Evolutionary conservation across 768 basidiomycete species (phyloP).

Genomic region (Tylopilus felleus): DNA sequence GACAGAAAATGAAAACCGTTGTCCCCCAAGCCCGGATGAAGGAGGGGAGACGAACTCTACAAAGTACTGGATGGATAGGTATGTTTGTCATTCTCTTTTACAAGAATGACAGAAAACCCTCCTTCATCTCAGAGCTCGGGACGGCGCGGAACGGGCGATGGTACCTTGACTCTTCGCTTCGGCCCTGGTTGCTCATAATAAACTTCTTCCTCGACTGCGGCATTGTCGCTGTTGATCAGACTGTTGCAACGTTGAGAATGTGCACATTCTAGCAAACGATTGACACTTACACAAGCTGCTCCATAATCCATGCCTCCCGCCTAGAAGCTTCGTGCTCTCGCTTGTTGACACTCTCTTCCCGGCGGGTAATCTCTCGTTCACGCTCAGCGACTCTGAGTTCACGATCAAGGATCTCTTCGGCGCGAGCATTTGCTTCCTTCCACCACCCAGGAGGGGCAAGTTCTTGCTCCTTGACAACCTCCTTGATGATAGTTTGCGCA

Average conservation of each 20-base stretch:
- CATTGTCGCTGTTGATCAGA: conserved; percentile 64
- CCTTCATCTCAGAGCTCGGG: conserved; percentile 96
- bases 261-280: not conserved
- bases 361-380: conserved; percentile 81
- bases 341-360: conserved; percentile 82
- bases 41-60: conserved; percentile 79
- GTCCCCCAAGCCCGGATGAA: conserved; percentile 92
- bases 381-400: conserved; percentile 83
- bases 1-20: conserved; percentile 64
- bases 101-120: conserved; percentile 46
- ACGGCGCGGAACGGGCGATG: conserved; percentile 77
- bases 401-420: conserved; percentile 80
- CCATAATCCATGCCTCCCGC: conserved; percentile 91
- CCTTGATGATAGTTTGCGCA: conserved; percentile 80
- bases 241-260: conserved; percentile 34
- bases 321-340: conserved; percentile 84
- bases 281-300: conserved; percentile 74
- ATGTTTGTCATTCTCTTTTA: conserved; percentile 26
- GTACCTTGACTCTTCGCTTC: conserved; percentile 89
- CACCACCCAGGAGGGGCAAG: conserved; percentile 80
- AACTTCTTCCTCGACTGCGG: conserved; percentile 75
- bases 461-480: conserved; percentile 79
- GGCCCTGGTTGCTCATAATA: conserved; percentile 65
- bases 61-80: conserved; percentile 40
- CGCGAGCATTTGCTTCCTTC: conserved; percentile 60